Percentiles rank a stretch among this genome's conserved stretches.
Conservation (phyloP, 2,329 filamentous ascomycete genomes). For the Dactylellina haptotyla region DNA sequence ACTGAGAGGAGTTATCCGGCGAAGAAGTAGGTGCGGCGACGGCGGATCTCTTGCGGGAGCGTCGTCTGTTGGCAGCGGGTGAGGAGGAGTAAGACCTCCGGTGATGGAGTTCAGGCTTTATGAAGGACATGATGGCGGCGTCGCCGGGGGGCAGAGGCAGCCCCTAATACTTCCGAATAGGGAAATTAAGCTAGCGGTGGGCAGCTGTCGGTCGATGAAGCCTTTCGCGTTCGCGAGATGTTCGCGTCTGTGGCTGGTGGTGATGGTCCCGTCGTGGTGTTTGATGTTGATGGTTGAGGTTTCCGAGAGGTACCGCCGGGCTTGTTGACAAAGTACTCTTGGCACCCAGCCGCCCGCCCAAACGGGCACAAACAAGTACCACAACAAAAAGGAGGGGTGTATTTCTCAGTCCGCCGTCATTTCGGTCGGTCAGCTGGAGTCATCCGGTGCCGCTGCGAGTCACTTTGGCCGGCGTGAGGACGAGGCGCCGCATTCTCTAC, state of each 20-base stretch:
- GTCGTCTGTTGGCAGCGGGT: conserved; percentile 15
- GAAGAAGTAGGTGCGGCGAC: not conserved
- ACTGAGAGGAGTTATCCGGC: conserved; percentile 28
- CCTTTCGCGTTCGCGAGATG: conserved; percentile 38
- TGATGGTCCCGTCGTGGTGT: conserved; percentile 29
- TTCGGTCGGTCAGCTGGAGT: not conserved
- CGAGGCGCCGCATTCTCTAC: no score
- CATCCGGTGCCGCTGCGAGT: conserved; percentile 3
- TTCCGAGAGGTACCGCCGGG: conserved; percentile 21
- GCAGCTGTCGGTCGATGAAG: conserved; percentile 2
- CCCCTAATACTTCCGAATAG: conserved; percentile 46
- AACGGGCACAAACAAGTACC: conserved; percentile 22
- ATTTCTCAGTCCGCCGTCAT: conserved; percentile 42
- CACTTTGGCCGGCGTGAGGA: not conserved
- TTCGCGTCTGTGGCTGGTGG: conserved; percentile 49
- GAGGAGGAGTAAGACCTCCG: conserved; percentile 46
- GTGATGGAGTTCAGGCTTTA: conserved; percentile 47
- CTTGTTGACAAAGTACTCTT: conserved; percentile 47
- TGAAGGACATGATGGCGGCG: conserved; percentile 35
- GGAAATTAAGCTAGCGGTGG: conserved; percentile 23
- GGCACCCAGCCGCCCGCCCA: conserved; percentile 18
- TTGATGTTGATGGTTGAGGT: conserved; percentile 36
- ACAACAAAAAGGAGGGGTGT: conserved; percentile 22
- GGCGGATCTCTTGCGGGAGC: conserved; percentile 28
- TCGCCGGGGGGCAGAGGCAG: not conserved